Evolutionary conservation across 768 basidiomycete genomes (phyloP).

Genomic region (Nidularia pulvinata): DNA sequence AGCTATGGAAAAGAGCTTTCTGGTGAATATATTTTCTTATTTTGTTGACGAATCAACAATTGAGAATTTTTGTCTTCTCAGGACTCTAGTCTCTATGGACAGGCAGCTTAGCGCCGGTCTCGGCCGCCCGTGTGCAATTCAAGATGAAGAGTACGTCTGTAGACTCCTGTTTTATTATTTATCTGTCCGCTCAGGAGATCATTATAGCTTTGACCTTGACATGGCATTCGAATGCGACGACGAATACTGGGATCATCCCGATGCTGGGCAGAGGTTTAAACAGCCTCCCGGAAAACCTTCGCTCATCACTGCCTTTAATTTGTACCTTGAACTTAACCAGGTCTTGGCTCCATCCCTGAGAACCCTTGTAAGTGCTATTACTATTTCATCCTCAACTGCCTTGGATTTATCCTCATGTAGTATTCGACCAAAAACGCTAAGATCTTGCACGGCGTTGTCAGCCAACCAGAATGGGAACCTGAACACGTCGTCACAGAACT

Average conservation of each 20-base stretch:
- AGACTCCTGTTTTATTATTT: neutral
- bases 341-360: constrained; percentile 63
- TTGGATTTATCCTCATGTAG: constrained; percentile 25
- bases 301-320: constrained; percentile 52
- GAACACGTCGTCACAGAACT: constrained; percentile 66
- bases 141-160: constrained; percentile 70
- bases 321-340: constrained; percentile 57
- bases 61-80: constrained; percentile 11
- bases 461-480: constrained; percentile 55
- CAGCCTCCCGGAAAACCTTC: constrained; percentile 70
- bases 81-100: constrained; percentile 58
- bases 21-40: constrained; percentile 33
- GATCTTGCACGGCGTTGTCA: constrained; percentile 59
- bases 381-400: neutral
- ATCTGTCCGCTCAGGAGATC: neutral
- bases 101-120: constrained; percentile 48
- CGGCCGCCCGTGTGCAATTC: constrained; percentile 79
- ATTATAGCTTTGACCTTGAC: constrained; percentile 70
- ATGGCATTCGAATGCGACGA: constrained; percentile 66
- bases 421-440: constrained; percentile 86
- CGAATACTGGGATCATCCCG: constrained; percentile 71
- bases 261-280: constrained; percentile 59
- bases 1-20: constrained; percentile 75
- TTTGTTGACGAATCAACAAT: too few relatives aligned
- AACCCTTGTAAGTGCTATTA: constrained; percentile 51